Base-by-base conservation (phyloP, 495 filamentous ascomycete species). In the Penicillium ochrochloron region DNA sequence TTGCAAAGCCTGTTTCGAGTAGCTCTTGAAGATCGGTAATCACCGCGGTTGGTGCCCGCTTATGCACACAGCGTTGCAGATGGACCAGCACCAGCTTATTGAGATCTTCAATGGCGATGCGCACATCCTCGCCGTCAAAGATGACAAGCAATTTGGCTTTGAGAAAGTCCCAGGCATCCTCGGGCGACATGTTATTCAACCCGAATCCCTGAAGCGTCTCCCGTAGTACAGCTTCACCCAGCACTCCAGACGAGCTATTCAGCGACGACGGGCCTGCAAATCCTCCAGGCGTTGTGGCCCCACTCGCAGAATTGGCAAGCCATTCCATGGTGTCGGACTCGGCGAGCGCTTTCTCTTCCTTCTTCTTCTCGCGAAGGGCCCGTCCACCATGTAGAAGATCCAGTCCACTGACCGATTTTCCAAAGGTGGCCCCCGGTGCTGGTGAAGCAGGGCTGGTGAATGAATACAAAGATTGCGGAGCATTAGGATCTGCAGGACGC, bases 91-190 rank as follows among this genome's bases (percentile, higher is more conserved):
- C 94, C 12, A 97, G 84, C 48, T 89, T 87, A 72, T 99, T 99
- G 63, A 98, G 86, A 69, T 98, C 96, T 73, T 99, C 96, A 19
- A 99, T 90, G 0, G 94, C 93, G 50, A 94, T 84, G 15, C 92
- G 85, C 6, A 97, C 82, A 65, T 97, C 91, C 68, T 97, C 96
- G 11, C 92, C 94, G 66, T 97, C 92, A 70, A 99, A 99, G 15
- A 97, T 88, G 52, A 92, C 86, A 12, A 98, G 82, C n/a, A 98
- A 72, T 63, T 92, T 93, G 0, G 90, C 89, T 67, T 94, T 95
- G n/a, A 99, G 76, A 61, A 92, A 91, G 27, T 94, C 92, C 96
- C 96, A 99, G 8, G 93, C 94, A 73, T 97, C 93, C 66, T 99
- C 95, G 1, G 90, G 82, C 6, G 85, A 86, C 87, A 97, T 89